These are phyloP conservation scores for Trypanosoma lewisi DNA, from an alignment of 208 protist species.

Conservation along the genomic window DNA sequence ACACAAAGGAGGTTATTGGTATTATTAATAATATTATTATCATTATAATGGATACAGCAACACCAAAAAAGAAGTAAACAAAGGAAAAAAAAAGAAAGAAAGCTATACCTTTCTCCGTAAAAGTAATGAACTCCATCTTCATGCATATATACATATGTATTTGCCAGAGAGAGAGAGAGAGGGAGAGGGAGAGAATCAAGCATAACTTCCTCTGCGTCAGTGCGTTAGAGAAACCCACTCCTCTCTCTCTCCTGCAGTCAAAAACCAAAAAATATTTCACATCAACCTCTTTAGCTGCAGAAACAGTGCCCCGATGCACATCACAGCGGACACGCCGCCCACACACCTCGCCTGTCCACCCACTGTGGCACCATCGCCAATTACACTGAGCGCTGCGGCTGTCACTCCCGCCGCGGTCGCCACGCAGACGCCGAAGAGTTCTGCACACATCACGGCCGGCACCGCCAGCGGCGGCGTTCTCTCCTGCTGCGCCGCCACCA, in stretches of 20 bases:
- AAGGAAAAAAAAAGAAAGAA: not conserved
- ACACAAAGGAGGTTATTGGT: slow-evolving; percentile 4
- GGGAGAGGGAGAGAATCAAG: too few species aligned
- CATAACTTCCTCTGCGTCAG: too few species aligned
- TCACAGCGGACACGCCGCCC: not conserved
- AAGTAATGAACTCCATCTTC: too few species aligned
- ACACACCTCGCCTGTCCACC: not conserved
- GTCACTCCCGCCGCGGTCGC: not conserved
- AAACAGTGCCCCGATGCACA: not conserved
- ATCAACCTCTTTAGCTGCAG: not conserved
- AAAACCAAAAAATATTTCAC: not conserved
- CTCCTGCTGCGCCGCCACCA: not conserved
- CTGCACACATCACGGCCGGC: not conserved
- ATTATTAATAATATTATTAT: too few species aligned
- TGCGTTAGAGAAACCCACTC: too few species aligned
- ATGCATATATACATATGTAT: slow-evolving; percentile 21
- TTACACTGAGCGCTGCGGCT: not conserved
- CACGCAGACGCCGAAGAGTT: not conserved
- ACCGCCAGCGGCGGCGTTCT: not conserved
- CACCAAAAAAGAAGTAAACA: not conserved
- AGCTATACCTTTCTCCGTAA: too few species aligned
- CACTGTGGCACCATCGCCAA: not conserved
- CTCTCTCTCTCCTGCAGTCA: too few species aligned
- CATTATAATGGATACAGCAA: too few species aligned
- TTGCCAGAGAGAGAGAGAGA: too few species aligned